Conservation (phyloP, 1,284 basidiomycete genomes). For the Microbotryum scabiosae region DNA sequence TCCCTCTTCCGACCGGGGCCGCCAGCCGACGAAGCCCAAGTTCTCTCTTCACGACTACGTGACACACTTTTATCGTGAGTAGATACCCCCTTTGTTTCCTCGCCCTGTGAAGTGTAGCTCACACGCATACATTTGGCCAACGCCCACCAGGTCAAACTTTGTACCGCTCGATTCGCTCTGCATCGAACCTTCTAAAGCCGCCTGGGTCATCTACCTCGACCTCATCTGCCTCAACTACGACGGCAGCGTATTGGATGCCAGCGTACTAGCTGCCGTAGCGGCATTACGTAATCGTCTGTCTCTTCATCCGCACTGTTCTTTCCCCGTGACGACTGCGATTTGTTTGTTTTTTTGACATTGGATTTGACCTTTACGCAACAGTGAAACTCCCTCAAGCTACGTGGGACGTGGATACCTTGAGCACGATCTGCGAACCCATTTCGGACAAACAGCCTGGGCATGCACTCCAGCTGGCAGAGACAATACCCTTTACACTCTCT, state of each 20-base stretch:
- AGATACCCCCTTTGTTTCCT: background rate
- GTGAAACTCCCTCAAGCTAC: conserved; percentile 19
- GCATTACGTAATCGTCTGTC: conserved; percentile 73
- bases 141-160: conserved; percentile 52
- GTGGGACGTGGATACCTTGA: conserved; percentile 12
- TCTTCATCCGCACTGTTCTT: background rate
- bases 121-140: background rate
- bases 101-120: background rate
- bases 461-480: conserved; percentile 4
- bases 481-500: conserved; percentile 14
- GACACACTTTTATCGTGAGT: conserved; percentile 62
- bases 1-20: conserved; percentile 90
- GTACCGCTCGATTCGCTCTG: conserved; percentile 62
- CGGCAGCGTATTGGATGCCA: conserved; percentile 87
- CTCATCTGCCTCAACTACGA: conserved; percentile 93
- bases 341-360: too few species aligned
- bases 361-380: background rate
- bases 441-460: background rate
- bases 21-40: conserved; percentile 82
- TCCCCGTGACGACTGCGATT: too few species aligned
- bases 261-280: conserved; percentile 74
- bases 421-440: conserved; percentile 16
- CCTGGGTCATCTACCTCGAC: conserved; percentile 88
- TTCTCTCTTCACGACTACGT: conserved; percentile 70
- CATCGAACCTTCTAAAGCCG: conserved; percentile 70